Percentiles rank a stretch among this genome's conserved stretches.
phyloP scores from a whole-genome alignment of 805 yeast species.

The Clavispora phyllophila region DNA sequence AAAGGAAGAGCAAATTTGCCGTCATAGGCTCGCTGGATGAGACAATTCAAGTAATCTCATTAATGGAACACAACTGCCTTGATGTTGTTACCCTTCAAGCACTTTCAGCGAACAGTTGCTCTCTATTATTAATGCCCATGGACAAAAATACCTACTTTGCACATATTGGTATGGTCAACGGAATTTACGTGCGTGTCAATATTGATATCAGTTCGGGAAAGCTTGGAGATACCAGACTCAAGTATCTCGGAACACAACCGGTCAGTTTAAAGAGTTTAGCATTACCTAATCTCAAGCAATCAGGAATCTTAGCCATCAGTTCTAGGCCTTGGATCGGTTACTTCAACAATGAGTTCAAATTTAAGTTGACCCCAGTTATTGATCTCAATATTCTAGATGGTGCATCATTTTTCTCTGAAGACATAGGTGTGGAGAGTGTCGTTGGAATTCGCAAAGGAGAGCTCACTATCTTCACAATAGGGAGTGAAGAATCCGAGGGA shows the following conservation, averaged over 20 bases:
- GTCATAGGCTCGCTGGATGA: constrained; percentile 70
- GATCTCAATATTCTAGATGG: constrained; percentile 42
- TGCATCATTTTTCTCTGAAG: constrained; percentile 57
- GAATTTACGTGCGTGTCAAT: constrained; percentile 64
- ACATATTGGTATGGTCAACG: constrained; percentile 81
- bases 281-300: constrained; percentile 17
- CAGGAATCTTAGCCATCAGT: constrained; percentile 45
- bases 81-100: constrained; percentile 63
- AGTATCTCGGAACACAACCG: constrained; percentile 68
- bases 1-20: constrained; percentile 48
- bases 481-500: constrained; percentile 25
- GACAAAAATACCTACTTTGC: constrained; percentile 30
- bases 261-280: constrained; percentile 44
- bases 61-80: constrained; percentile 54
- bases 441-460: constrained; percentile 54
- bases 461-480: constrained; percentile 53
- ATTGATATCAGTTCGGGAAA: constrained; percentile 56
- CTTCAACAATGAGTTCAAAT: constrained; percentile 23
- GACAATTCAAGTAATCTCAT: constrained; percentile 62
- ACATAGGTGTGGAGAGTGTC: constrained; percentile 53
- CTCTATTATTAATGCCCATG: constrained; percentile 19
- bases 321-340: constrained; percentile 54
- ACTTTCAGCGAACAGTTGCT: constrained; percentile 43
- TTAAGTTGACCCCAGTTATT: constrained; percentile 45
- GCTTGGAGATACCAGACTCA: constrained; percentile 56